Evolutionary conservation across 2,329 filamentous ascomycete species (phyloP).

Genomic region (Pseudopithomyces chartarum): DNA sequence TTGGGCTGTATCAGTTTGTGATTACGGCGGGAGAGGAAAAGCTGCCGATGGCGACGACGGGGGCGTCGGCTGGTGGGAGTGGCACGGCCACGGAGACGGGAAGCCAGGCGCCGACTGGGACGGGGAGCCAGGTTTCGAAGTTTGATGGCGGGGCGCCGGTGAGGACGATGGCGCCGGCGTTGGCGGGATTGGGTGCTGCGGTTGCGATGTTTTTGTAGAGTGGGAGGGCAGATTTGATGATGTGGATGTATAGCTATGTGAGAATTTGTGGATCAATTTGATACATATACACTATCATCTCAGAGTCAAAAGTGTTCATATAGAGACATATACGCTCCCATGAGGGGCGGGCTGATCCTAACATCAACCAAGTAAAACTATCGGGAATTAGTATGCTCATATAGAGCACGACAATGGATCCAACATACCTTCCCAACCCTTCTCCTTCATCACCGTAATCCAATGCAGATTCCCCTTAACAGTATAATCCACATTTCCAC

Average conservation of each 20-base stretch:
- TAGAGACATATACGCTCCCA: no score
- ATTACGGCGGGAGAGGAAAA: constrained; percentile 3
- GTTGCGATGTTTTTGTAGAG: background rate
- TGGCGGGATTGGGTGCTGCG: constrained; percentile 2
- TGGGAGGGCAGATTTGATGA: background rate
- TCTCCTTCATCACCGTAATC: constrained; percentile 72
- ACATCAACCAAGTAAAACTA: constrained; percentile 4
- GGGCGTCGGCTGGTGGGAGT: background rate
- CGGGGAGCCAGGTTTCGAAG: background rate
- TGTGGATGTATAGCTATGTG: background rate
- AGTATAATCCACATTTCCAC: constrained; percentile 64
- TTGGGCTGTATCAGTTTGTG: background rate
- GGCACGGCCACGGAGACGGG: no score
- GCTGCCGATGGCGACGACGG: background rate
- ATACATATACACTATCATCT: background rate
- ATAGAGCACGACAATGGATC: no score
- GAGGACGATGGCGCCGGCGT: background rate
- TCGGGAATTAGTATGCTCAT: background rate
- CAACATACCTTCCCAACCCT: constrained; percentile 69
- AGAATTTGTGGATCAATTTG: background rate
- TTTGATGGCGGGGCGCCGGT: background rate
- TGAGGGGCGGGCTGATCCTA: no score
- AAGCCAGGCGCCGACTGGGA: background rate
- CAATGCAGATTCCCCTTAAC: constrained; percentile 68
- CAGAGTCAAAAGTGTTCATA: no score